A percentile compares a stretch with the other conserved stretches of the same genome.
phyloP scores from a whole-genome alignment of 495 filamentous ascomycete genomes.

The Talaromyces nanjingensis region DNA sequence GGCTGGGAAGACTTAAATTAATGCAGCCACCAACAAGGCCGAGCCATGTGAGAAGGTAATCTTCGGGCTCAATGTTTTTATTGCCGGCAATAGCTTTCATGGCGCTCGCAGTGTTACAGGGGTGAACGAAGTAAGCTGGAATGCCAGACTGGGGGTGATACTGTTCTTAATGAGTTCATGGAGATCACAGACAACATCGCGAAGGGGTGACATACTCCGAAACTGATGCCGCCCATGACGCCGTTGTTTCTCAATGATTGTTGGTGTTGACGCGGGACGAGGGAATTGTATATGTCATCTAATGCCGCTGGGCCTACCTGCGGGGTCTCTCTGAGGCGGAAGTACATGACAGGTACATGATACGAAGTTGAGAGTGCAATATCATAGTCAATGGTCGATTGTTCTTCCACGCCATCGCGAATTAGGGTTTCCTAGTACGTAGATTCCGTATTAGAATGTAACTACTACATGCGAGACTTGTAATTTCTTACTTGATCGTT shows the following conservation, averaged over 20 bases:
- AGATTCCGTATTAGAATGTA: background rate
- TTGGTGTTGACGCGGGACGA: conserved; percentile 61
- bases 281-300: conserved; percentile 59
- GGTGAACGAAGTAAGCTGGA: conserved; percentile 77
- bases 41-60: conserved; percentile 76
- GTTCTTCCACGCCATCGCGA: conserved; percentile 16
- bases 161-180: conserved; percentile 48
- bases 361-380: conserved; percentile 43
- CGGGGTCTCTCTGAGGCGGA: conserved; percentile 52
- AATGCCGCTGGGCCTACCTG: conserved; percentile 52
- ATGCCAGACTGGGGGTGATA: conserved; percentile 70
- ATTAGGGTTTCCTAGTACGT: conserved; percentile 35
- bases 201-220: conserved; percentile 52
- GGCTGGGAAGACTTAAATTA: conserved; percentile 60
- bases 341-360: conserved; percentile 46
- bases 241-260: conserved; percentile 50
- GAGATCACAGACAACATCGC: conserved; percentile 3
- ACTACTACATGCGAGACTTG: background rate
- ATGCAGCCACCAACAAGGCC: conserved; percentile 68
- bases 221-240: conserved; percentile 67
- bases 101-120: conserved; percentile 76
- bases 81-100: conserved; percentile 46
- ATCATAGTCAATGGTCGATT: conserved; percentile 47
- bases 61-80: conserved; percentile 46
- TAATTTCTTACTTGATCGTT: conserved; percentile 6